Evolutionary conservation across 2,329 filamentous ascomycete genomes (phyloP).

Genomic region (Colletotrichum tofieldiae): DNA sequence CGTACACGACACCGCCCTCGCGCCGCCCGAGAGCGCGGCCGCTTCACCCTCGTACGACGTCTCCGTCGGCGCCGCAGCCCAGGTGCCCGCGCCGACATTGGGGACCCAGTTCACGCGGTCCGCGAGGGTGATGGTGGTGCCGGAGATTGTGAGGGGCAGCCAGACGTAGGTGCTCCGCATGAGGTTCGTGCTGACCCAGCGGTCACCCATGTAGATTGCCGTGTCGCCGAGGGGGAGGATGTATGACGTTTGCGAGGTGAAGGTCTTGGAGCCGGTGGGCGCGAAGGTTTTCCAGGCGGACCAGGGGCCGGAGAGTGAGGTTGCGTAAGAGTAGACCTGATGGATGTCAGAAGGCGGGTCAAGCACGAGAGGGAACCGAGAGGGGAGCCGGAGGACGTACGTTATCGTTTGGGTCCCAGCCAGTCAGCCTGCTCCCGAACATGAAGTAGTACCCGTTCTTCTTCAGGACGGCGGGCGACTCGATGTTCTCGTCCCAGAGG

Average conservation of each 20-base stretch:
- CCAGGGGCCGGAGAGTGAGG: slow-evolving; percentile 73
- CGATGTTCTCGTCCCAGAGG: slow-evolving; percentile 68
- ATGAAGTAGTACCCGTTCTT: slow-evolving; percentile 74
- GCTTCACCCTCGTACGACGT: slow-evolving; percentile 68
- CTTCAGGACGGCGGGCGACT: slow-evolving; percentile 76
- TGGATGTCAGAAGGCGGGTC: neutral
- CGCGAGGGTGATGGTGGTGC: slow-evolving; percentile 65
- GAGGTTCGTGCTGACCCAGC: slow-evolving; percentile 74
- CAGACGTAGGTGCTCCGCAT: slow-evolving; percentile 75
- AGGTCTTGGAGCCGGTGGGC: slow-evolving; percentile 69
- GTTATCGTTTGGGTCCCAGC: slow-evolving; percentile 77
- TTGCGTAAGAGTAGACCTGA: slow-evolving; percentile 70
- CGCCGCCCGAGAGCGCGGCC: slow-evolving; percentile 62
- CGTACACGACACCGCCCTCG: slow-evolving; percentile 63
- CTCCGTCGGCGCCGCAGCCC: slow-evolving; percentile 61
- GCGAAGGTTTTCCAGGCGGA: slow-evolving; percentile 73
- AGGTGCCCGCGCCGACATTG: slow-evolving; percentile 60
- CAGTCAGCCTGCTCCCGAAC: slow-evolving; percentile 72
- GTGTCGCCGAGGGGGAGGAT: slow-evolving; percentile 63
- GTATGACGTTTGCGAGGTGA: slow-evolving; percentile 73
- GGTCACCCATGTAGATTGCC: slow-evolving; percentile 78
- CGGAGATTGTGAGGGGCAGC: slow-evolving; percentile 71
- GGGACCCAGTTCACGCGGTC: slow-evolving; percentile 71
- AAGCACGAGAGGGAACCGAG: no score
- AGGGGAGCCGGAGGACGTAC: slow-evolving; percentile 46